Evolutionary conservation across 1,284 basidiomycete genomes (phyloP).

Genomic region (Lentinus polychrous): DNA sequence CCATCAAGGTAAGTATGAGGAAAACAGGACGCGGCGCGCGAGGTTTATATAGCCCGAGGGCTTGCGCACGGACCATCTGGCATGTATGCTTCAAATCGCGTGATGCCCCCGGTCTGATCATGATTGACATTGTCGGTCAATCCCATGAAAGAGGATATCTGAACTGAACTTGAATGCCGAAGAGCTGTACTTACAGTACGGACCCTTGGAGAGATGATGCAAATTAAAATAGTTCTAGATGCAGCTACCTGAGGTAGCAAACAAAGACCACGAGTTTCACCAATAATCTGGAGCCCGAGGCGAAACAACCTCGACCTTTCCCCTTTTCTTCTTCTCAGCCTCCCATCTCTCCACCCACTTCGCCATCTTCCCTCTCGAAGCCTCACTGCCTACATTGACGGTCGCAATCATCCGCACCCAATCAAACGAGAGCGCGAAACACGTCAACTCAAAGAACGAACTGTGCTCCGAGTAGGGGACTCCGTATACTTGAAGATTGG

Average conservation of each 20-base stretch:
- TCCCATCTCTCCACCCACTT: conserved; percentile 87
- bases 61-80: conserved; percentile 21
- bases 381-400: conserved; percentile 85
- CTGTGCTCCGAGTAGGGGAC: conserved; percentile 97
- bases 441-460: conserved; percentile 90
- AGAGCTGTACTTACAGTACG: too few relatives aligned
- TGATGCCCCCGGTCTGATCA: too few relatives aligned
- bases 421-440: conserved; percentile 81
- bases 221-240: too few relatives aligned
- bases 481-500: conserved; percentile 69
- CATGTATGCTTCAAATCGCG: not conserved
- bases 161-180: too few relatives aligned
- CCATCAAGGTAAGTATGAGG: conserved; percentile 32
- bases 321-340: conserved; percentile 61
- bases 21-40: conserved; percentile 8
- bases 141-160: too few relatives aligned
- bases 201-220: too few relatives aligned
- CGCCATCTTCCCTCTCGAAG: conserved; percentile 76
- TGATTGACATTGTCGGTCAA: too few relatives aligned
- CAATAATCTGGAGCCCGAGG: conserved; percentile 64
- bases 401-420: conserved; percentile 91
- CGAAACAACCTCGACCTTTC: conserved; percentile 46
- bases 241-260: too few relatives aligned
- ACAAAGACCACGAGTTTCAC: too few relatives aligned
- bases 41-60: conserved; percentile 11